Percentiles rank a stretch among this genome's conserved stretches.
Evolutionary conservation across 306 rosid species (phyloP).

Genomic region (Phaseolus lunatus): DNA sequence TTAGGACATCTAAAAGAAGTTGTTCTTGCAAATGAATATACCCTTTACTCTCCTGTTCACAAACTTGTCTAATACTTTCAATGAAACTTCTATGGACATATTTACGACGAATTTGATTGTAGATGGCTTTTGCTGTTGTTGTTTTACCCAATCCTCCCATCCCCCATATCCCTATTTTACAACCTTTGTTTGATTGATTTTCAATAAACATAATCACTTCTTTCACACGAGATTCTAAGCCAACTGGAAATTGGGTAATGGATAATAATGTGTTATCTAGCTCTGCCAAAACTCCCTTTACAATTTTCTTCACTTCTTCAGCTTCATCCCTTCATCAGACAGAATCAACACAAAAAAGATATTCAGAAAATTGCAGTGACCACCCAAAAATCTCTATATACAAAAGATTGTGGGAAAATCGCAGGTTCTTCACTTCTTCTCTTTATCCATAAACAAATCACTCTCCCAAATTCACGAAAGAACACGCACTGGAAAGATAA

Average conservation of each 20-base stretch:
- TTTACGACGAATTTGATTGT: neutral
- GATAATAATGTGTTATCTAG: neutral
- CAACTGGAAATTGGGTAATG: conserved; percentile 41
- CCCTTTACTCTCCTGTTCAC: neutral
- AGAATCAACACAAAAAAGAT: too few species aligned
- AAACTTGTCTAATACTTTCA: conserved; percentile 36
- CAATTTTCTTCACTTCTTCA: neutral
- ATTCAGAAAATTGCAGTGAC: too few species aligned
- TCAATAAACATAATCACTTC: neutral
- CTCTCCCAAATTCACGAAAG: too few species aligned
- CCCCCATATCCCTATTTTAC: conserved; percentile 26
- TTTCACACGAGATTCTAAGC: conserved; percentile 23
- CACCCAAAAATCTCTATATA: too few species aligned
- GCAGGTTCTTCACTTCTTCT: too few species aligned
- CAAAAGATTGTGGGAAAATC: too few species aligned
- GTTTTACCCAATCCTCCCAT: conserved; percentile 32
- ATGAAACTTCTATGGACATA: neutral
- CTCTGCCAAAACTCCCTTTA: neutral
- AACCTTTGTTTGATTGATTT: neutral
- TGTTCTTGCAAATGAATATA: conserved; percentile 36
- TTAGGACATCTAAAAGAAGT: neutral
- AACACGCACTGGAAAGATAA: too few species aligned
- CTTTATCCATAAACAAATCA: too few species aligned
- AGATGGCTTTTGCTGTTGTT: conserved; percentile 33
- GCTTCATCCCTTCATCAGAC: neutral